These are phyloP conservation scores for Talaromyces verruculosus DNA, from an alignment of 2,329 filamentous ascomycete genomes.

Conservation along the genomic window DNA sequence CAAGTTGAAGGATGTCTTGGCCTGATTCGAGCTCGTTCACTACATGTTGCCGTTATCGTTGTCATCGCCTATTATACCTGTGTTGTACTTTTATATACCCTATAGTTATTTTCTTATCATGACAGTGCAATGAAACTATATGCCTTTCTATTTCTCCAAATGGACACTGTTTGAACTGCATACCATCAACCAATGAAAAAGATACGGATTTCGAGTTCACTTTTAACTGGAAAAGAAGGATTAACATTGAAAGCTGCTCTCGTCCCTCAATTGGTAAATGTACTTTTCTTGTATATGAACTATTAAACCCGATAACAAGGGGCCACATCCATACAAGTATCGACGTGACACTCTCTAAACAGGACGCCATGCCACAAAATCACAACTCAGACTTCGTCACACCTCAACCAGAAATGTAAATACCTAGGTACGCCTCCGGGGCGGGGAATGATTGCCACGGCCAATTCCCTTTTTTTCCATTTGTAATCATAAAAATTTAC, in stretches of 20 bases:
- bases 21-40: not conserved
- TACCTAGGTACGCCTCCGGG: constrained; percentile 23
- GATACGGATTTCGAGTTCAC: not conserved
- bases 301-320: not conserved
- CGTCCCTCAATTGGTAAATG: not conserved
- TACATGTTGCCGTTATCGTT: not conserved
- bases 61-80: not conserved
- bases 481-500: constrained; percentile 14
- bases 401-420: constrained; percentile 23
- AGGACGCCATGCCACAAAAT: constrained; percentile 19
- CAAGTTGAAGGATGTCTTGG: not conserved
- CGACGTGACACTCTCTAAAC: not conserved
- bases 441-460: not conserved
- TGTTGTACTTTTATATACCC: not conserved
- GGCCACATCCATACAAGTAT: constrained; percentile 8
- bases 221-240: too few species aligned
- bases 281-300: constrained; percentile 19
- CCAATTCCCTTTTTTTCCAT: constrained; percentile 11
- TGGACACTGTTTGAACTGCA: not conserved
- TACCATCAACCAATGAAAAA: not conserved
- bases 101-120: not conserved
- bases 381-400: constrained; percentile 8
- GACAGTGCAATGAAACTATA: not conserved
- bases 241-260: not conserved
- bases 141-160: not conserved